A percentile compares a stretch with the other conserved stretches of the same genome.
Evolutionary conservation across 306 rosid genomes (phyloP).

Genomic region (Styphnolobium japonicum): DNA sequence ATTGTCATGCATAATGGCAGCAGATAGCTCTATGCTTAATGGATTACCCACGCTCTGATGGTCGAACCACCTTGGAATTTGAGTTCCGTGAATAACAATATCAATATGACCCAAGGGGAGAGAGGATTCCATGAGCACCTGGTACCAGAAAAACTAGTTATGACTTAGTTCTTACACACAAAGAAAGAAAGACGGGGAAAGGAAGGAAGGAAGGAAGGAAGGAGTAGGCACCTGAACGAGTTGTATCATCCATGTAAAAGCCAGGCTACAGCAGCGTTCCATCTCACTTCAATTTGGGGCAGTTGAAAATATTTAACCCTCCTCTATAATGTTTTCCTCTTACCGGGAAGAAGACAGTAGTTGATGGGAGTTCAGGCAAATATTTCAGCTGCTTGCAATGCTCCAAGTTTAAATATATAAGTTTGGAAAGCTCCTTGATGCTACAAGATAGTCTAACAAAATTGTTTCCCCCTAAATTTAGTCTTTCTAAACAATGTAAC

Average conservation of each 20-base stretch:
- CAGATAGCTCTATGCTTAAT: not conserved
- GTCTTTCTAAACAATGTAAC: not conserved
- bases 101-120: rapidly evolving
- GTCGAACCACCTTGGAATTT: conserved; percentile 17
- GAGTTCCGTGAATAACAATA: not conserved
- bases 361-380: conserved; percentile 9
- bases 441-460: not conserved
- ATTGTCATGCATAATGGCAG: not conserved
- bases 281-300: not conserved
- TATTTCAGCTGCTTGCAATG: not conserved
- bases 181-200: not conserved
- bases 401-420: not conserved
- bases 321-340: not conserved
- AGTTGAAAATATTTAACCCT: not conserved
- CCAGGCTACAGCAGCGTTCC: not conserved
- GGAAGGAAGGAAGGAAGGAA: not conserved
- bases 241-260: conserved; percentile 18
- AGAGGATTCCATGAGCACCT: not conserved
- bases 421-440: conserved; percentile 10
- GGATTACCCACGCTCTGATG: not conserved
- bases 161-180: not conserved
- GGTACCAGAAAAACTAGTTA: not conserved
- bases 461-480: not conserved
- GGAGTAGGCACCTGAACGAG: not conserved
- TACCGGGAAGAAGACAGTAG: not conserved